These are phyloP conservation scores for Trichoderma breve DNA, from an alignment of 2,329 filamentous ascomycete species.

Conservation along the genomic window DNA sequence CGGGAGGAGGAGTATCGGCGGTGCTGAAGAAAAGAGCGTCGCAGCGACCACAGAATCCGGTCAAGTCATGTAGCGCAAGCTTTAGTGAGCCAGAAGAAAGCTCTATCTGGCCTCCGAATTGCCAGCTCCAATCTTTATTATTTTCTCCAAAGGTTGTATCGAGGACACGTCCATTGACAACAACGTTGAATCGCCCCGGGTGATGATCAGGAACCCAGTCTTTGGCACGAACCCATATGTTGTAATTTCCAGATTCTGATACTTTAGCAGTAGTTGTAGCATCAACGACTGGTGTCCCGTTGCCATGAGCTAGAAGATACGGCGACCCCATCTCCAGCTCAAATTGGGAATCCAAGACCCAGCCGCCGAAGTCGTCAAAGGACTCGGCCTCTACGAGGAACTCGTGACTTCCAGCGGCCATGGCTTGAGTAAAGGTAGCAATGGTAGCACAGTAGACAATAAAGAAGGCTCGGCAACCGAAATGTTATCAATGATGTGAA, in stretches of 20 bases:
- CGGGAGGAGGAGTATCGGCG: not conserved
- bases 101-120: not conserved
- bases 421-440: not conserved
- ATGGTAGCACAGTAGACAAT: not conserved
- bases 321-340: constrained; percentile 8
- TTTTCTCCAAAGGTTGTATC: not conserved
- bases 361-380: constrained; percentile 1
- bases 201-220: constrained; percentile 5
- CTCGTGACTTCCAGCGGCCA: not conserved
- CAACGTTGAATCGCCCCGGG: not conserved
- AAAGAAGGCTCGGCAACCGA: not conserved
- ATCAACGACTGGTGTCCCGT: not conserved
- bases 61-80: not conserved
- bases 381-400: constrained; percentile 4
- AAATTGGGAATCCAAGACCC: constrained; percentile 1
- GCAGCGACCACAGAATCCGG: not conserved
- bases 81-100: not conserved
- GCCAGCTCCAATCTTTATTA: not conserved
- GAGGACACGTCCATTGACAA: not conserved
- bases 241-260: not conserved
- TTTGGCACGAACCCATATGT: constrained; percentile 8
- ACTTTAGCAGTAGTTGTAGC: not conserved
- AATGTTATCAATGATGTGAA: not conserved
- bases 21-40: constrained; percentile 2
- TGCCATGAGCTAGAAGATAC: constrained; percentile 4